Evolutionary conservation across 2,329 filamentous ascomycete genomes (phyloP).

Genomic region (Apiospora sp.): DNA sequence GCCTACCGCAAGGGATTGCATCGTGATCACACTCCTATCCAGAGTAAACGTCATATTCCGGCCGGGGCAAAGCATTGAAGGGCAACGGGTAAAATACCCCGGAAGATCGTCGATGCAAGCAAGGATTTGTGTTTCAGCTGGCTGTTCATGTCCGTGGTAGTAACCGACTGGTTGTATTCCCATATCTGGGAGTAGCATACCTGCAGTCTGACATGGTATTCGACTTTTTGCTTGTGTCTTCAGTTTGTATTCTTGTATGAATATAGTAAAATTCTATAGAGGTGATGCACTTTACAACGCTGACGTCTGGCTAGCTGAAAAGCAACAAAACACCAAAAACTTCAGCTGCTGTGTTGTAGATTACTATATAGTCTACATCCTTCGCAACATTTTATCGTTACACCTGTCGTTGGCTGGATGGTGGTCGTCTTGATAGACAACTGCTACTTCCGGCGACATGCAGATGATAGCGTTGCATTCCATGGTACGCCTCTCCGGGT

Average conservation of each 20-base stretch:
- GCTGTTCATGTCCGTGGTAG: not conserved
- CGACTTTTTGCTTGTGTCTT: no score
- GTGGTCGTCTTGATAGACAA: not conserved
- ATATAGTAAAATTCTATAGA: not conserved
- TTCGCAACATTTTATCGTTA: not conserved
- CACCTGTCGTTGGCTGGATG: not conserved
- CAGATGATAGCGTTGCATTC: constrained; percentile 7
- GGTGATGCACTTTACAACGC: not conserved
- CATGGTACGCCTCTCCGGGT: not conserved
- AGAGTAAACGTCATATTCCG: not conserved
- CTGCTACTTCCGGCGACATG: not conserved
- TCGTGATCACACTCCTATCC: not conserved
- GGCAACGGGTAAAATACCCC: not conserved
- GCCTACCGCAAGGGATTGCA: not conserved
- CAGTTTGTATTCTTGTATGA: no score
- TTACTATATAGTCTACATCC: no score
- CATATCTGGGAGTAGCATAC: not conserved
- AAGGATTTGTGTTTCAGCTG: not conserved
- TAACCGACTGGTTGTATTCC: no score
- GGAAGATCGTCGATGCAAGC: no score
- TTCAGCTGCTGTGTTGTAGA: no score
- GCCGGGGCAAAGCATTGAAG: not conserved
- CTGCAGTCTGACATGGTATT: no score
- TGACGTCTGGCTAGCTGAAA: not conserved
- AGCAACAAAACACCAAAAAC: not conserved